A percentile compares a stretch with the other conserved stretches of the same genome.
These are phyloP conservation scores for Neocallimastix lanati DNA, from an alignment of 192 early-diverging fungal genomes.

Conservation along the genomic window DNA sequence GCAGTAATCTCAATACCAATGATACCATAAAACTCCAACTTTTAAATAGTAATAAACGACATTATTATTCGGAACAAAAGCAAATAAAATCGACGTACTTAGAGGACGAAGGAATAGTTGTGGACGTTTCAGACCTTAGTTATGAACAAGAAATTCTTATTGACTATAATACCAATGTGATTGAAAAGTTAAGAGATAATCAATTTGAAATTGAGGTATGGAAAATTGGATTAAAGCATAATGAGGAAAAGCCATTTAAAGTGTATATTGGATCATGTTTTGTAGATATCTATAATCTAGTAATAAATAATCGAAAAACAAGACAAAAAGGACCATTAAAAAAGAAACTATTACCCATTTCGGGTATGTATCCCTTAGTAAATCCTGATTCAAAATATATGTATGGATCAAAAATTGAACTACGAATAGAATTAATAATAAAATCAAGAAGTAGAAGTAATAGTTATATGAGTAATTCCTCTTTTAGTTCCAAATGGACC, in stretches of 20 bases:
- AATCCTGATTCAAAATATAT: not conserved
- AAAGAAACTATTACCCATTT: not conserved
- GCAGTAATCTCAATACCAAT: not conserved
- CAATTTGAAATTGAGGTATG: not conserved
- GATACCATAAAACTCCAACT: not conserved
- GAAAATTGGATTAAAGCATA: not conserved
- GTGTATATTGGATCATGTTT: not conserved
- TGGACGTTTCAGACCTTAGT: not conserved
- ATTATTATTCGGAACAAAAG: not conserved
- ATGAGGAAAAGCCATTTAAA: not conserved
- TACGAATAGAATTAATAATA: not conserved
- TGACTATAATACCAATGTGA: not conserved
- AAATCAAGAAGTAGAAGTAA: not conserved
- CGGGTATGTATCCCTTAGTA: not conserved
- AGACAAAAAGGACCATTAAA: not conserved
- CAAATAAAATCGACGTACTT: not conserved
- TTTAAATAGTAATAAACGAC: not conserved
- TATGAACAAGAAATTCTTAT: not conserved
- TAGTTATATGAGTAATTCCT: not conserved
- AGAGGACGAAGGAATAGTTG: not conserved
- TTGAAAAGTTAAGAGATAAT: not conserved
- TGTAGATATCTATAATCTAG: not conserved
- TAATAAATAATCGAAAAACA: not conserved
- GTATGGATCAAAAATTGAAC: not conserved
- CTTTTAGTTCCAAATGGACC: not conserved